Conservation (phyloP, 192 early-diverging fungal genomes). For the Dissophora globulifera region DNA sequence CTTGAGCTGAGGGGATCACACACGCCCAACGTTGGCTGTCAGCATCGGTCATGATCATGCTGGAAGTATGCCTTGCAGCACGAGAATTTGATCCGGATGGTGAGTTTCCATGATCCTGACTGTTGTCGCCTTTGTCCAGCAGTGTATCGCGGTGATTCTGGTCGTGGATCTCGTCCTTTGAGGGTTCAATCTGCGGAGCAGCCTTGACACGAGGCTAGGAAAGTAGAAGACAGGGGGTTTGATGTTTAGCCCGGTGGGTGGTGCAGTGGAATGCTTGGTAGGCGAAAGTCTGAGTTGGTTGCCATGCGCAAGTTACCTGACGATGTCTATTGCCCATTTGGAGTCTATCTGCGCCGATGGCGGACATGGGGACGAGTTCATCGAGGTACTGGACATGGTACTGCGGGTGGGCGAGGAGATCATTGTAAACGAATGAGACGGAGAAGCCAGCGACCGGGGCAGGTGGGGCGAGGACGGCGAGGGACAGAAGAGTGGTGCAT, state of each 20-base stretch:
- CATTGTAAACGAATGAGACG: conserved; percentile 53
- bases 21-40: conserved; percentile 63
- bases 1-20: conserved; percentile 56
- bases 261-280: too few species aligned
- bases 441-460: conserved; percentile 1
- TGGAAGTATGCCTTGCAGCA: conserved; percentile 5
- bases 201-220: background rate
- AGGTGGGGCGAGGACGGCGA: background rate
- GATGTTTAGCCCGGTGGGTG: too few species aligned
- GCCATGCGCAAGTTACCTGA: background rate
- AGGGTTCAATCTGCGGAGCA: conserved; percentile 6
- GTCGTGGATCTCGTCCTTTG: background rate
- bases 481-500: conserved; percentile 4
- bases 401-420: conserved; percentile 61
- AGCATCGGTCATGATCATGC: conserved; percentile 53
- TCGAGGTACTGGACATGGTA: conserved; percentile 53
- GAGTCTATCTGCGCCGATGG: conserved; percentile 15
- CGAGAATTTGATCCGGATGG: background rate
- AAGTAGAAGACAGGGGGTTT: background rate
- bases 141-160: background rate
- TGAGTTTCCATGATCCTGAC: background rate
- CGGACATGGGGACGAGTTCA: conserved; percentile 49
- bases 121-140: background rate
- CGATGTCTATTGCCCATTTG: conserved; percentile 13
- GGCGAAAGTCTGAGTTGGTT: too few species aligned